phyloP scores from a whole-genome alignment of 2,329 filamentous ascomycete genomes.

The Amylocarpus encephaloides region DNA sequence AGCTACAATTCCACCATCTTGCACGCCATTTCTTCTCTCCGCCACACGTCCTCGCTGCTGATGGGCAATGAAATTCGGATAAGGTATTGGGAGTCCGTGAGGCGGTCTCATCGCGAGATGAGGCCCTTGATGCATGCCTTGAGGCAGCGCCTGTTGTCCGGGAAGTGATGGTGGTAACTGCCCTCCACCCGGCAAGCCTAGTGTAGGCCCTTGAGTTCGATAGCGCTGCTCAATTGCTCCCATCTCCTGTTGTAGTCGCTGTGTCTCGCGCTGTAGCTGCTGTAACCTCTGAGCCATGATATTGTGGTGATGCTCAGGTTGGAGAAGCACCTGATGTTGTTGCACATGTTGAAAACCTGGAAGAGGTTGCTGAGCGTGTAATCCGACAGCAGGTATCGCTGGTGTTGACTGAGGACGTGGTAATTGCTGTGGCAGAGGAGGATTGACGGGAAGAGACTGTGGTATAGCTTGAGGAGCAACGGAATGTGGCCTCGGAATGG shows the following conservation, averaged over 20 bases:
- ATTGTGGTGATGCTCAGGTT: constrained; percentile 18
- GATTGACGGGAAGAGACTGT: constrained; percentile 5
- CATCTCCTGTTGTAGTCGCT: constrained; percentile 36
- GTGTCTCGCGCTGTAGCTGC: constrained; percentile 43
- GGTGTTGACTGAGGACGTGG: constrained; percentile 21
- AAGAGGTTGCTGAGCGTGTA: constrained; percentile 21
- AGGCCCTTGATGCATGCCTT: constrained; percentile 15
- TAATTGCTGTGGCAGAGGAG: constrained; percentile 11
- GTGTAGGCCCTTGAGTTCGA: constrained; percentile 8
- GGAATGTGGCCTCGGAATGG: constrained; percentile 2
- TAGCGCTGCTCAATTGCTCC: constrained; percentile 18
- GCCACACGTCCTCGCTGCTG: constrained; percentile 25
- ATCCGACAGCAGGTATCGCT: constrained; percentile 14
- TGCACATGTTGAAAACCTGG: constrained; percentile 24
- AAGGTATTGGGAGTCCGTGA: constrained; percentile 11
- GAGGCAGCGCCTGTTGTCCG: constrained; percentile 2
- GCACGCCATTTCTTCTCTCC: constrained; percentile 21
- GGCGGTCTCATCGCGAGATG: constrained; percentile 10
- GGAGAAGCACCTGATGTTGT: constrained; percentile 21
- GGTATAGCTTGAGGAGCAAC: background rate
- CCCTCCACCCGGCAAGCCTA: constrained; percentile 6
- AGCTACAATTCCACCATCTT: constrained; percentile 15
- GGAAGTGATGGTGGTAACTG: constrained; percentile 1
- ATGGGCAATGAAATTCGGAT: constrained; percentile 24
- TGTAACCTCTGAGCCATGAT: constrained; percentile 38